phyloP scores from a whole-genome alignment of 1,284 basidiomycete species.

The Coniferiporia sulphurascens region DNA sequence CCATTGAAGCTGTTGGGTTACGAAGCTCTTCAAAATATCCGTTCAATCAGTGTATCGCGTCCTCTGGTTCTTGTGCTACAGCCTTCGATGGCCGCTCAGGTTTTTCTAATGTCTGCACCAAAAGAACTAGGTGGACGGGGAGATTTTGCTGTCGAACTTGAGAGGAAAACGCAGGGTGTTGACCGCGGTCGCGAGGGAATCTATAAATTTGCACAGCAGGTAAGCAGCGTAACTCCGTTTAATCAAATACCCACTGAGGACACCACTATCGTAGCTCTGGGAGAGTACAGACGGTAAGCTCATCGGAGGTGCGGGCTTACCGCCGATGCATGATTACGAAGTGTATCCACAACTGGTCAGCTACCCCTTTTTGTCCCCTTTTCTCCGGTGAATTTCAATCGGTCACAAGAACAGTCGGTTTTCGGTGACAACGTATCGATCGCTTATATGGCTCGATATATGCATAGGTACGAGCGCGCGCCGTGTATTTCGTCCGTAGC shows the following conservation, averaged over 20 bases:
- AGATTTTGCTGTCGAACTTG: conserved; percentile 3
- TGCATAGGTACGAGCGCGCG: conserved; percentile 3
- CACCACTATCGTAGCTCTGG: conserved; percentile 1
- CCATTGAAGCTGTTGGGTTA: conserved; percentile 1
- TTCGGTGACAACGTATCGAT: conserved; percentile 4
- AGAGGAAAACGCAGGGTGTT: background rate
- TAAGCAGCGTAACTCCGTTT: background rate
- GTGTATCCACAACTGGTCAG: conserved; percentile 9
- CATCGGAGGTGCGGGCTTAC: conserved; percentile 3
- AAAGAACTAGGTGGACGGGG: conserved; percentile 4
- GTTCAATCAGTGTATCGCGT: background rate
- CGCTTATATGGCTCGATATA: conserved; percentile 4
- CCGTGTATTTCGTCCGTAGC: background rate
- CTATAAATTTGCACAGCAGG: background rate
- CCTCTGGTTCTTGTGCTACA: background rate
- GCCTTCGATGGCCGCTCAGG: conserved; percentile 2
- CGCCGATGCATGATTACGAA: conserved; percentile 12
- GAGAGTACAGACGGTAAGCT: conserved; percentile 3
- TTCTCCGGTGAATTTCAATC: background rate
- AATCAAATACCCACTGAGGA: background rate
- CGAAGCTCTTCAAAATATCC: background rate
- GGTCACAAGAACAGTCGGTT: background rate
- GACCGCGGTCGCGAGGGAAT: background rate
- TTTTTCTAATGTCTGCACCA: conserved; percentile 2
- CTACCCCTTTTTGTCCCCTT: background rate